A percentile compares a stretch with the other conserved stretches of the same genome.
These are phyloP conservation scores for Arabis alpina DNA, from an alignment of 345 rosid genomes.

Conservation along the genomic window DNA sequence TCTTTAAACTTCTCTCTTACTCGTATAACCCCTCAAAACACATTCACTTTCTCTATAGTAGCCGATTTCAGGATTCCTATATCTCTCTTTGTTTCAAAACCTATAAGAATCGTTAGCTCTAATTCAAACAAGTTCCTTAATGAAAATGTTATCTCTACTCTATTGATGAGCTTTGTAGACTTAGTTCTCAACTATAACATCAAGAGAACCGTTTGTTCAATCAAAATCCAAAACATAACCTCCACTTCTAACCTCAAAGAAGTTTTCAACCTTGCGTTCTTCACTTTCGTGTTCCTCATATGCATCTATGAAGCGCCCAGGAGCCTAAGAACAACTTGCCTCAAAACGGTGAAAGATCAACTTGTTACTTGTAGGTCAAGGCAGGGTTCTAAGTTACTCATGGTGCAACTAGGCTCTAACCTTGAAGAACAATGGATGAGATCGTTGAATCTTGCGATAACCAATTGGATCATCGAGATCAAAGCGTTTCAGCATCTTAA, in stretches of 20 bases:
- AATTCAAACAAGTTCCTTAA: conserved; percentile 36
- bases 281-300: conserved; percentile 63
- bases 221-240: conserved; percentile 51
- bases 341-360: conserved; percentile 58
- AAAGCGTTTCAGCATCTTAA: conserved; percentile 47
- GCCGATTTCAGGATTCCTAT: conserved; percentile 54
- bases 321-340: conserved; percentile 60
- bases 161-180: conserved; percentile 60
- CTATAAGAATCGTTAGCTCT: conserved; percentile 41
- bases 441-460: conserved; percentile 78
- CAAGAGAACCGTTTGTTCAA: conserved; percentile 39
- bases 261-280: conserved; percentile 66
- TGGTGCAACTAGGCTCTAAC: conserved; percentile 73
- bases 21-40: conserved; percentile 40
- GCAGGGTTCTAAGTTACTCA: conserved; percentile 62
- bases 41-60: conserved; percentile 55
- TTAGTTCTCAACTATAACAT: conserved; percentile 63
- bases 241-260: conserved; percentile 49
- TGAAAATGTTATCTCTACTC: conserved; percentile 48
- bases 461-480: conserved; percentile 74
- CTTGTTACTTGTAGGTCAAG: conserved; percentile 49
- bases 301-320: conserved; percentile 85
- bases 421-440: conserved; percentile 92
- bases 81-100: conserved; percentile 73
- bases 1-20: conserved; percentile 57